Base-by-base conservation (phyloP, 1,284 basidiomycete genomes). In the Ustilago hordei region DNA sequence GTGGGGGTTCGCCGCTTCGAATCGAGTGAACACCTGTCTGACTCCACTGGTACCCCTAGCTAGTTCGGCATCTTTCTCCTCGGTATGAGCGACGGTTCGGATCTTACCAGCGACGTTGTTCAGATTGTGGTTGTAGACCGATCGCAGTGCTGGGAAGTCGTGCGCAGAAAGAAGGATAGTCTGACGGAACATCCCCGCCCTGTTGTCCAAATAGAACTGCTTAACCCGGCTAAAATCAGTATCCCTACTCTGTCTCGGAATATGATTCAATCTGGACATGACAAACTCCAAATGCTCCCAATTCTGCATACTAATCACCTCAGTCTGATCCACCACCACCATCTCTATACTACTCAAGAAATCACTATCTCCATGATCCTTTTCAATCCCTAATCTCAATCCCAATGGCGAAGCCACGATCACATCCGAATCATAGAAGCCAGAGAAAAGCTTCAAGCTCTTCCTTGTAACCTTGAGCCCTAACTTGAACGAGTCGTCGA, bases 261-360 rank as follows among this genome's bases (percentile, higher is more conserved):
- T 89, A 78, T 92, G 89, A 87, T 98, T 98, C 57, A 98, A 87
- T 69, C 93, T 90, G 3, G 90, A 91, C 77, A 98, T 89, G 52
- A 97, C 90, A 85, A 94, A 97, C 94, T 98, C 74, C 17, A 96
- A 89, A 85, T 99, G 96, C 59, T 98, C 95, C 97, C 97, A 99
- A 84, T 99, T 99, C 88, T 99, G 96, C 97, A 99, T 99, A 8
- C 91, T 90, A 84, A 99, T 90, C 2, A 93, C 92, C 84, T 99
- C 95, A 88, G 94, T 89, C 81, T 98, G 95, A 86, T 99, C 97
- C 9, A 93, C 89, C n/a, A 98, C 87, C n/a, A 94, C 87, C 15
- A 99, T 88, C 86, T 99, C 97, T 74, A 99, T 93, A 3, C 94
- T 96, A 3, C 93, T 93, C 58, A 99, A 88, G 85, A 96, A 94